Evolutionary conservation across 768 basidiomycete species (phyloP).

Genomic region (Lactarius trivialis): DNA sequence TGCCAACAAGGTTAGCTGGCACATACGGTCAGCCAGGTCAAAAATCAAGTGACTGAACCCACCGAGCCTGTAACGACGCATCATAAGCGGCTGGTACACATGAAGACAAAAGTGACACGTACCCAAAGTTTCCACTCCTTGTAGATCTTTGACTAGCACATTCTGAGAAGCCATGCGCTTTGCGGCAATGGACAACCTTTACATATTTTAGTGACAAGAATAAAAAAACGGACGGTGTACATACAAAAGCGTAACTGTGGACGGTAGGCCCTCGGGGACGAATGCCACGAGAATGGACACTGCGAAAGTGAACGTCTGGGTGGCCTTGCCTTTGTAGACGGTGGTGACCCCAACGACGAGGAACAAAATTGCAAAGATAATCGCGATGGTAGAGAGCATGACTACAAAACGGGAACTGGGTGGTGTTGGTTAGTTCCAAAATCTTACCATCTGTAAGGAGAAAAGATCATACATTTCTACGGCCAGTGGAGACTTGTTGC

Average conservation of each 20-base stretch:
- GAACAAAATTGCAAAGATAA: conserved; percentile 56
- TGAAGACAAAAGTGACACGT: neutral
- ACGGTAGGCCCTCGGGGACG: conserved; percentile 57
- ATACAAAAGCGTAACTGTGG: conserved; percentile 55
- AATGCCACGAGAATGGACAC: conserved; percentile 57
- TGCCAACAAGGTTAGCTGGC: conserved; percentile 54
- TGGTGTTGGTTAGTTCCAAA: neutral
- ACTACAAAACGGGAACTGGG: conserved; percentile 49
- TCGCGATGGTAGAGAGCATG: conserved; percentile 54
- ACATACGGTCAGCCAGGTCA: conserved; percentile 14
- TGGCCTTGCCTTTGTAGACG: conserved; percentile 55
- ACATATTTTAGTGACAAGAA: neutral
- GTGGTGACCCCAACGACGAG: conserved; percentile 61
- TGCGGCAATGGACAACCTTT: conserved; percentile 54
- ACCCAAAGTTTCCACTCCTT: conserved; percentile 66
- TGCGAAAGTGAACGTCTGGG: conserved; percentile 55
- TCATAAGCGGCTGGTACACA: conserved; percentile 17
- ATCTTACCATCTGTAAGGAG: neutral
- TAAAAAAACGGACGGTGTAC: conserved; percentile 2
- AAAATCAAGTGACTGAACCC: neutral
- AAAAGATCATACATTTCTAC: conserved; percentile 48
- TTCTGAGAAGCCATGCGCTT: conserved; percentile 68
- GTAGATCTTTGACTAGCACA: conserved; percentile 67
- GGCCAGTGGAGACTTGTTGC: conserved; percentile 59
- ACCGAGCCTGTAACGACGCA: conserved; percentile 23